Percentiles rank a stretch among this genome's conserved stretches.
phyloP scores from a whole-genome alignment of 805 yeast species.

The Lachancea mirantina region DNA sequence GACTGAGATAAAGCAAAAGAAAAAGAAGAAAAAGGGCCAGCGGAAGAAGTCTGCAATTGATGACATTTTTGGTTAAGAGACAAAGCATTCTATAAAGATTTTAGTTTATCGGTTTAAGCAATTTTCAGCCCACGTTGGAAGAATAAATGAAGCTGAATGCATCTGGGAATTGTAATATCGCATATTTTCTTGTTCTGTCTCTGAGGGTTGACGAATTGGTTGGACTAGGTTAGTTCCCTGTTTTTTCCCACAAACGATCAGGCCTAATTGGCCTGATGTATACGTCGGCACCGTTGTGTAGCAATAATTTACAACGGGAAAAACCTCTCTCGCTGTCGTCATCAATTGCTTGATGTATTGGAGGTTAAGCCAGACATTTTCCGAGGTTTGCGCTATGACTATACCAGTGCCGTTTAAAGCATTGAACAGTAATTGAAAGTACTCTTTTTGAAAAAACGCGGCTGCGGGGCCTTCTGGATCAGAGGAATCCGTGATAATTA shows the following conservation, averaged over 20 bases:
- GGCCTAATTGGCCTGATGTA: constrained; percentile 82
- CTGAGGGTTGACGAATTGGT: constrained; percentile 46
- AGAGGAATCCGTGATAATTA: constrained; percentile 84
- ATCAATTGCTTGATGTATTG: constrained; percentile 43
- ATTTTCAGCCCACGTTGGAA: constrained; percentile 71
- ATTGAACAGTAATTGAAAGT: constrained; percentile 58
- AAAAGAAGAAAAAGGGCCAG: constrained; percentile 37
- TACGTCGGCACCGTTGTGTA: constrained; percentile 83
- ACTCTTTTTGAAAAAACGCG: constrained; percentile 70
- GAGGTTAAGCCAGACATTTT: constrained; percentile 69
- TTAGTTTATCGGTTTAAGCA: constrained; percentile 12
- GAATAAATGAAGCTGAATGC: constrained; percentile 65
- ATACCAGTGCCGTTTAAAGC: constrained; percentile 60
- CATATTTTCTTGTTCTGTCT: constrained; percentile 43
- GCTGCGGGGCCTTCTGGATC: constrained; percentile 97
- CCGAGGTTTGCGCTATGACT: constrained; percentile 73
- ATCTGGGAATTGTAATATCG: constrained; percentile 59
- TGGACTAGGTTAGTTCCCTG: constrained; percentile 35
- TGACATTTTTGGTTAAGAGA: constrained; percentile 65
- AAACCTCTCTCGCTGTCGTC: constrained; percentile 45
- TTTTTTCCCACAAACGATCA: constrained; percentile 64
- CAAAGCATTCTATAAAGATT: constrained; percentile 1
- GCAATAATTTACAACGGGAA: constrained; percentile 55
- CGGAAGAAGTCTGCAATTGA: constrained; percentile 56
- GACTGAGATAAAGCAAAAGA: constrained; percentile 9